Evolutionary conservation across 441 rosid genomes (phyloP).

Genomic region (Syzygium syzygioides): DNA sequence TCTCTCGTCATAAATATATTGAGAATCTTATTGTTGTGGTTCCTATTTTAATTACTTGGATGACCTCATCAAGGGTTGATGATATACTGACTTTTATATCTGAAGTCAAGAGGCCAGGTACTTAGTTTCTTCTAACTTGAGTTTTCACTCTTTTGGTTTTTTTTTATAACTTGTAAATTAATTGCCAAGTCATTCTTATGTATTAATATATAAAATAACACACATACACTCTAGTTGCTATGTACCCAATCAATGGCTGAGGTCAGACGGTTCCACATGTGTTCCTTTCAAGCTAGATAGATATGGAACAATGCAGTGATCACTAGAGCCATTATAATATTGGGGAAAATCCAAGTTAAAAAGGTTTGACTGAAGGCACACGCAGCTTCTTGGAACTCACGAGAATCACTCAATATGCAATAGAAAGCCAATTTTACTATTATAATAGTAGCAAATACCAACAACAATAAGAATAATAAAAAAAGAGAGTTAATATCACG

Average conservation of each 20-base stretch:
- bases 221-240: neutral
- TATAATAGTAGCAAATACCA: no score
- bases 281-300: neutral
- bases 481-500: no score
- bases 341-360: neutral
- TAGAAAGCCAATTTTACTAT: no score
- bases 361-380: neutral
- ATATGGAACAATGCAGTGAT: neutral
- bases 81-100: neutral
- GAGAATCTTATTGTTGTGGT: neutral
- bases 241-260: neutral
- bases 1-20: neutral
- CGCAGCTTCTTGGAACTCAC: neutral
- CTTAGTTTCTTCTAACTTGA: neutral
- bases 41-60: neutral
- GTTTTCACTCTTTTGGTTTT: neutral
- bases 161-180: neutral
- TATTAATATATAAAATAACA: no score
- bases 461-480: no score
- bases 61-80: neutral
- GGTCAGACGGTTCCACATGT: neutral
- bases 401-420: neutral
- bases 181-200: neutral
- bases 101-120: neutral
- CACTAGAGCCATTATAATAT: neutral